Conservation (phyloP, 164 flowering plant species). For the Aristolochia fimbriata region DNA sequence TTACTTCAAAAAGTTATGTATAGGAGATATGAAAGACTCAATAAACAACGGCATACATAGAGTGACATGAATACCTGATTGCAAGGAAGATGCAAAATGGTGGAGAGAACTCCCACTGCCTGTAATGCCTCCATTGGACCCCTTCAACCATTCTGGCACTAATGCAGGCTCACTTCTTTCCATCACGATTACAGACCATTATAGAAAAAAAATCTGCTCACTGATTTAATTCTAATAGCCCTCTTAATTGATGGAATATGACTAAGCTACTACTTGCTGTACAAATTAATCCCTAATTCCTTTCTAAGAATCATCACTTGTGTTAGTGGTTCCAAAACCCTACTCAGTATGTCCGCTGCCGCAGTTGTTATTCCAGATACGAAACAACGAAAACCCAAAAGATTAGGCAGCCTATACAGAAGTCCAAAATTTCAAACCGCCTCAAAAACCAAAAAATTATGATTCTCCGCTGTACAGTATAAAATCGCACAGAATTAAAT, state of each 20-base stretch:
- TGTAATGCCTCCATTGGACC: slow-evolving; percentile 34
- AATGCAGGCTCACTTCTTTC: slow-evolving; percentile 82
- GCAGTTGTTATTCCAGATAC: neutral
- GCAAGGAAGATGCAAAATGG: slow-evolving; percentile 39
- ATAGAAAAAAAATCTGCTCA: neutral
- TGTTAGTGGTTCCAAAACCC: too few relatives aligned
- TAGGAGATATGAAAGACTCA: neutral
- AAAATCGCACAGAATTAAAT: neutral
- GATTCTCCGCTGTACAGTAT: slow-evolving; percentile 10
- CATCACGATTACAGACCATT: slow-evolving; percentile 30
- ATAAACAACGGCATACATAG: too few relatives aligned
- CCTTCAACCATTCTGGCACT: slow-evolving; percentile 89
- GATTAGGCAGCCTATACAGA: slow-evolving; percentile 2
- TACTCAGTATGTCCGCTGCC: too few relatives aligned
- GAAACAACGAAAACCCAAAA: slow-evolving; percentile 1
- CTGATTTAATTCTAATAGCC: slow-evolving; percentile 3
- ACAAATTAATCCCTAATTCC: too few relatives aligned
- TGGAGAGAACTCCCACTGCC: slow-evolving; percentile 52
- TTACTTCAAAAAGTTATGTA: too few relatives aligned
- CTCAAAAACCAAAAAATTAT: slow-evolving; percentile 1
- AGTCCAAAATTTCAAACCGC: slow-evolving; percentile 2
- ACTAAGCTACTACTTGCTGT: too few relatives aligned
- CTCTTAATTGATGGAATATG: neutral
- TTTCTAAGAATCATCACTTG: too few relatives aligned
- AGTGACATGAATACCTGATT: slow-evolving; percentile 43